Base-by-base conservation (phyloP, 192 early-diverging fungal genomes). In the Coemansia asiatica region DNA sequence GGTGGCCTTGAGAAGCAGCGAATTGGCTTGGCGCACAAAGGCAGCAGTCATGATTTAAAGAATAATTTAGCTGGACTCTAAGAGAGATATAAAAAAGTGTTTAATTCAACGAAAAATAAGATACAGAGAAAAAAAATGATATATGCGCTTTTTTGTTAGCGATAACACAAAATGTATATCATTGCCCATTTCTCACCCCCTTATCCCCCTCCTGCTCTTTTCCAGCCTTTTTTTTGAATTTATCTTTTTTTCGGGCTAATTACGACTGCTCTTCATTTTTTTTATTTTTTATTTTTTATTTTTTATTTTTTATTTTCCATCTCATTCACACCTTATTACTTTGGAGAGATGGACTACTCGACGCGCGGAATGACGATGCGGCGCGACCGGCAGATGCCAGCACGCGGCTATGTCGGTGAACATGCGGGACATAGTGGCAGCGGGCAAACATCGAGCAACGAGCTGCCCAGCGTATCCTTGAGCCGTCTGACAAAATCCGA, bases 401-500 rank as follows among this genome's bases (percentile, higher is more conserved):
- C 4, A 0, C 51, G 26, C 25, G 25, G 49, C 21, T 21, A 25
- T 21, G 26, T 5, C 10, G 26, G 25, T 25, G 26, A 27, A 23
- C 12, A 2, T 6, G 19, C 8, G 25, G 51, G 51, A 19, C 56
- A 57, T 23, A 56, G 6, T 23, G 13, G 33, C 33, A 31, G 21
- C 18, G 47, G 31, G 31, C 31, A 33, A 33, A 33, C 19, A 9
- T 27, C 31, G n/a, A 66, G 64, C 21, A 44, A 57, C 68, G 71
- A 71, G 22, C 56, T 67, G 8, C 78, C 78, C 28, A 57, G 57
- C 0, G 72, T 81, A 46, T 71, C 66, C 23, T 33, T 81, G 35
- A 75, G 69, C 66, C 62, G 51, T 12, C 69, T 81, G 67, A 69
- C 68, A 27, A 68, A 64, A 51, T 58, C 78, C 0, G 72, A 81